phyloP scores from a whole-genome alignment of 108 stramenopile species.

The Pseudonitzschia multistriata region DNA sequence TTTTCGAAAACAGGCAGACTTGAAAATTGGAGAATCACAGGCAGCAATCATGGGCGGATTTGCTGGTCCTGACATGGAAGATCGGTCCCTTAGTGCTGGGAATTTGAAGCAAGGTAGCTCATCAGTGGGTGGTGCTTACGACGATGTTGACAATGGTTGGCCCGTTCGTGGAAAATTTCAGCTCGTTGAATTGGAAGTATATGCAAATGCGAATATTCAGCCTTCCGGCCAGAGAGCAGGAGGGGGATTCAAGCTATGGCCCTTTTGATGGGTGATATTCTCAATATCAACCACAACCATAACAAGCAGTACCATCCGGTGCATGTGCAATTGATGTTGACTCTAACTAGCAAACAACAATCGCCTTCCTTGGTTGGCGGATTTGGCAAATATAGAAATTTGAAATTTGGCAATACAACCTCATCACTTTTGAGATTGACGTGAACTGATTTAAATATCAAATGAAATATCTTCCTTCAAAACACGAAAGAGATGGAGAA shows the following conservation, averaged over 20 bases:
- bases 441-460: too few relatives aligned
- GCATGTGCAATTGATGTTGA: too few relatives aligned
- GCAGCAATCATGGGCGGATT: constrained; percentile 84
- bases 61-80: constrained; percentile 79
- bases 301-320: too few relatives aligned
- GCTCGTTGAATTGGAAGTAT: constrained; percentile 71
- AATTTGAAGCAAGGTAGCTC: constrained; percentile 51
- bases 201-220: constrained; percentile 56
- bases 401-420: too few relatives aligned
- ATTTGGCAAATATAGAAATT: too few relatives aligned
- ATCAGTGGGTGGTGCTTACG: constrained; percentile 58
- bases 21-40: constrained; percentile 63
- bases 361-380: too few relatives aligned
- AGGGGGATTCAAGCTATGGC: constrained; percentile 12
- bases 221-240: neutral
- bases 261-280: neutral
- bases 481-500: too few relatives aligned
- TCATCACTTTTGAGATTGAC: too few relatives aligned
- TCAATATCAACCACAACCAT: too few relatives aligned
- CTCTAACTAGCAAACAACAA: too few relatives aligned
- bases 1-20: constrained; percentile 33
- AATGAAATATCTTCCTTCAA: too few relatives aligned
- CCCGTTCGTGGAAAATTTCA: constrained; percentile 56
- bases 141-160: constrained; percentile 47
- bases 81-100: constrained; percentile 52